Percentiles rank a stretch among this genome's conserved stretches.
Evolutionary conservation across 148 eudicot genomes (phyloP).

Genomic region (Rhododendron ovatum): DNA sequence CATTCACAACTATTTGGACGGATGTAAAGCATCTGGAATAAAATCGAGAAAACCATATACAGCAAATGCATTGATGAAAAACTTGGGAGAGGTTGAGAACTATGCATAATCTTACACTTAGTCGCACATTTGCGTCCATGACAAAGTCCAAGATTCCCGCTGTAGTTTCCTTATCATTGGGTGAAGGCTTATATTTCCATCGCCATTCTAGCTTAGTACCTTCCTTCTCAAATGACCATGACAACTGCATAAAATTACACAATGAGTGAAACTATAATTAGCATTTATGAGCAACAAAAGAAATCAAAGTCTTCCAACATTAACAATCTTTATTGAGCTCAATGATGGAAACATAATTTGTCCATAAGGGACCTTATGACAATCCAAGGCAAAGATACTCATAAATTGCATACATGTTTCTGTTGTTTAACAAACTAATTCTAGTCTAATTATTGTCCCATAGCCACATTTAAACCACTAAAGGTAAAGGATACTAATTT

Average conservation of each 20-base stretch:
- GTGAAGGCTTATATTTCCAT: slow-evolving; percentile 82
- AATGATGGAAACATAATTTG: not conserved
- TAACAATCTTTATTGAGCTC: not conserved
- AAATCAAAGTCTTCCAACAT: not conserved
- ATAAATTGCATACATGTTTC: not conserved
- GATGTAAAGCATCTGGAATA: not conserved
- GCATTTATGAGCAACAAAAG: not conserved
- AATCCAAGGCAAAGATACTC: not conserved
- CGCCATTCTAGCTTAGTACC: slow-evolving; percentile 83
- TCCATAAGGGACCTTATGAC: not conserved
- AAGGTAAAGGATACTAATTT: not conserved
- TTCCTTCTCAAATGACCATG: slow-evolving; percentile 95
- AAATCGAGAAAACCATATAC: not conserved
- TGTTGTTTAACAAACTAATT: not conserved
- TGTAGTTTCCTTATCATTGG: slow-evolving; percentile 55
- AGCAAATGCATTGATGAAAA: not conserved
- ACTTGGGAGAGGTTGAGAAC: not conserved
- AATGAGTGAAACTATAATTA: slow-evolving; percentile 2
- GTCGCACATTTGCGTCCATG: slow-evolving; percentile 80
- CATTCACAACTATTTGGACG: not conserved
- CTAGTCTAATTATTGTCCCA: not conserved
- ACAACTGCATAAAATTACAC: slow-evolving; percentile 40
- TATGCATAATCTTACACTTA: slow-evolving; percentile 52
- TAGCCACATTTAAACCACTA: not conserved
- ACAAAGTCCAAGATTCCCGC: slow-evolving; percentile 74